Percentiles rank a stretch among this genome's conserved stretches.
phyloP scores from a whole-genome alignment of 768 basidiomycete genomes.

The Rossbeevera mucosa region DNA sequence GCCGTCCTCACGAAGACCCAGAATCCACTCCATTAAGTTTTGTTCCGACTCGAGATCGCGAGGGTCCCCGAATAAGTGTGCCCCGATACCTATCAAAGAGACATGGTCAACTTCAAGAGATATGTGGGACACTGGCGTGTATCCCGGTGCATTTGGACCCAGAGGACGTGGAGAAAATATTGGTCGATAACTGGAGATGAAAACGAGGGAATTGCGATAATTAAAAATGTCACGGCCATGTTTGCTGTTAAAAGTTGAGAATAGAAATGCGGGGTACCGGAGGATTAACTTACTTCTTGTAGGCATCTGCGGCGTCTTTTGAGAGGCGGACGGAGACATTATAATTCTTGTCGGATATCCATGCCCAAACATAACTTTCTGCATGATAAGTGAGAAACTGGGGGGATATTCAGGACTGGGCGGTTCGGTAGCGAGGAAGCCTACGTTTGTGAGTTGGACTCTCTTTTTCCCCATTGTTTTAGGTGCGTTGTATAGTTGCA shows the following conservation, averaged over 20 bases:
- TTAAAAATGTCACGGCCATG: slow-evolving; percentile 39
- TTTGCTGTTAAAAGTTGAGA: slow-evolving; percentile 16
- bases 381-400: slow-evolving; percentile 55
- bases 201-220: slow-evolving; percentile 42
- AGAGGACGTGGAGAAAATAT: slow-evolving; percentile 52
- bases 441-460: slow-evolving; percentile 57
- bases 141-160: slow-evolving; percentile 28
- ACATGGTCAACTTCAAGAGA: slow-evolving; percentile 52
- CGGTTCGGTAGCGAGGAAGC: not conserved
- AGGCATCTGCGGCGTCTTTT: slow-evolving; percentile 45
- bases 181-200: slow-evolving; percentile 46
- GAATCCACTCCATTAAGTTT: slow-evolving; percentile 47
- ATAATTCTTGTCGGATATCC: slow-evolving; percentile 53
- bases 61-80: slow-evolving; percentile 39
- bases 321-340: slow-evolving; percentile 52
- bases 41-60: slow-evolving; percentile 26
- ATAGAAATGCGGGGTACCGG: not conserved
- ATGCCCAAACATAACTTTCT: slow-evolving; percentile 56
- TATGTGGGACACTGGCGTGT: slow-evolving; percentile 41
- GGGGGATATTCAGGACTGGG: not conserved
- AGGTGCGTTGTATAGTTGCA: slow-evolving; percentile 29
- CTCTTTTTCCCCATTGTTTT: slow-evolving; percentile 39
- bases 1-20: slow-evolving; percentile 51
- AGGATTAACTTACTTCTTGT: slow-evolving; percentile 33
- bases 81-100: slow-evolving; percentile 38